A percentile compares a stretch with the other conserved stretches of the same genome.
Evolutionary conservation across 176 grass and related monocot genomes (phyloP).

Genomic region (Carex parvula): DNA sequence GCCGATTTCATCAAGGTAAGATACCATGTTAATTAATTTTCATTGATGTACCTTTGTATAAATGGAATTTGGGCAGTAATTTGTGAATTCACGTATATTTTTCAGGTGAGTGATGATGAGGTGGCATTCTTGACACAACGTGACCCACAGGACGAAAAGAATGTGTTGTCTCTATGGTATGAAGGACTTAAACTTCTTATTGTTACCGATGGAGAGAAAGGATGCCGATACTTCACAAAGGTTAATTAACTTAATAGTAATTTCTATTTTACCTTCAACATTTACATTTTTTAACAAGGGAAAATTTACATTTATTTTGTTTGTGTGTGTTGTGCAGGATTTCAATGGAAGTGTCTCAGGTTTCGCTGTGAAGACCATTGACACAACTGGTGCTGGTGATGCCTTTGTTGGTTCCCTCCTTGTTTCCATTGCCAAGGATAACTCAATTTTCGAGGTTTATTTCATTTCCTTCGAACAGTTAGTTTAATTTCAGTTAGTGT

Average conservation of each 20-base stretch:
- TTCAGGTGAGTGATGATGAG: conserved; percentile 78
- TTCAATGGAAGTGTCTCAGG: conserved; percentile 71
- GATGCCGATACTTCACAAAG: conserved; percentile 91
- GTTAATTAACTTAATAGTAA: conserved; percentile 22
- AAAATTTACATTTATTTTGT: neutral
- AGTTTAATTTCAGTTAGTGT: neutral
- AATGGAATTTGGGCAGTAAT: neutral
- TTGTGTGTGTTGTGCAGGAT: conserved; percentile 32
- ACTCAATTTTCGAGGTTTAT: conserved; percentile 53
- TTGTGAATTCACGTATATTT: neutral
- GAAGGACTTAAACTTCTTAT: conserved; percentile 82
- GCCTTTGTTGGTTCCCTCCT: conserved; percentile 82
- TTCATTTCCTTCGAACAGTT: neutral
- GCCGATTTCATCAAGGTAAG: conserved; percentile 82
- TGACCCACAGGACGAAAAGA: conserved; percentile 52
- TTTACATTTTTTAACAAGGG: neutral
- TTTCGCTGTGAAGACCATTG: conserved; percentile 57
- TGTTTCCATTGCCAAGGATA: conserved; percentile 63
- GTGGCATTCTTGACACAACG: conserved; percentile 73
- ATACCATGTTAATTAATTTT: neutral
- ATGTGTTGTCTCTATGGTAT: conserved; percentile 72
- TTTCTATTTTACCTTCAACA: neutral
- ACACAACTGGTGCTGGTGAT: conserved; percentile 88
- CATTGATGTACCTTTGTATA: neutral
- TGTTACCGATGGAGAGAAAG: conserved; percentile 89